These are phyloP conservation scores for Backusella psychrophila DNA, from an alignment of 192 early-diverging fungal species.

Conservation along the genomic window DNA sequence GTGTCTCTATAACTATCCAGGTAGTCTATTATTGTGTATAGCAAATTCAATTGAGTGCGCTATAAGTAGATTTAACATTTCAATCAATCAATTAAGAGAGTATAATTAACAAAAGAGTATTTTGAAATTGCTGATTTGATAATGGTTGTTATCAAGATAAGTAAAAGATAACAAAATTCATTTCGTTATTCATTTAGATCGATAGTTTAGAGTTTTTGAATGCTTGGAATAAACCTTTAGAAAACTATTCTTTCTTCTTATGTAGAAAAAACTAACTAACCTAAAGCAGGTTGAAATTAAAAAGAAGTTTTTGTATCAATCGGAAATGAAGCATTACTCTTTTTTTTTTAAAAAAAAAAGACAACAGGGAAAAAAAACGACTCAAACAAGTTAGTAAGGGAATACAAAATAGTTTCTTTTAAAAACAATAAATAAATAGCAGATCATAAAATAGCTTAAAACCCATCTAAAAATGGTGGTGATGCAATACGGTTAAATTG, in stretches of 20 bases:
- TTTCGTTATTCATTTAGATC: not conserved
- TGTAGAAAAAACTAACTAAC: not conserved
- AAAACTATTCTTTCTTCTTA: not conserved
- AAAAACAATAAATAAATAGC: not conserved
- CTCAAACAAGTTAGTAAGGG: not conserved
- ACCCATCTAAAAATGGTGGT: not conserved
- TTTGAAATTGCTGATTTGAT: not conserved
- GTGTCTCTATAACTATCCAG: too few relatives aligned
- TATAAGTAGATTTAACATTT: not conserved
- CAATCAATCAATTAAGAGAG: not conserved
- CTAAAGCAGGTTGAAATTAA: not conserved
- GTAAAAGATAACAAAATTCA: not conserved
- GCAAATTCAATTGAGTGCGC: too few relatives aligned
- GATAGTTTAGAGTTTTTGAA: not conserved
- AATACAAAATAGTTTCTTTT: not conserved
- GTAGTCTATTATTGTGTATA: too few relatives aligned
- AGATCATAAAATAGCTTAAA: conserved; percentile 2
- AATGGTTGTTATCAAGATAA: not conserved
- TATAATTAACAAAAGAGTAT: not conserved
- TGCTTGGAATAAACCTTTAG: not conserved
- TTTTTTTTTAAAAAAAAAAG: too few relatives aligned
- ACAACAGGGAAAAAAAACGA: too few relatives aligned
- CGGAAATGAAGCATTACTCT: not conserved
- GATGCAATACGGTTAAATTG: not conserved
- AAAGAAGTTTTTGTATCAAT: not conserved